These are phyloP conservation scores for Roridomyces roridus DNA, from an alignment of 768 basidiomycete genomes.

Conservation along the genomic window DNA sequence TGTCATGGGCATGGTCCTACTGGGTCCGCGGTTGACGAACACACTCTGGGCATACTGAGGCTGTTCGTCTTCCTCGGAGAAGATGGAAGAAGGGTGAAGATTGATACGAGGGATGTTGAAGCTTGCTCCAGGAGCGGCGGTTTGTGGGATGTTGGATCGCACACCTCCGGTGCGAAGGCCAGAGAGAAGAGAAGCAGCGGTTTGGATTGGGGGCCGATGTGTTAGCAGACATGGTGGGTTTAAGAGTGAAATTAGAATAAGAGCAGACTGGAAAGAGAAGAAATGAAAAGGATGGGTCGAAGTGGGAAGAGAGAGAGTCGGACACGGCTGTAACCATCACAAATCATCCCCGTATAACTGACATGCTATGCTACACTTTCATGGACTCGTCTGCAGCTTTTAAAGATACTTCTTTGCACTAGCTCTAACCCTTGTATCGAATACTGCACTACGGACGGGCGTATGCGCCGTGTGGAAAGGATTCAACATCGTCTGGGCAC, in stretches of 20 bases:
- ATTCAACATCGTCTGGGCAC: constrained; percentile 78
- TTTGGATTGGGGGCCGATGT: constrained; percentile 43
- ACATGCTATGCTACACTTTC: too few species aligned
- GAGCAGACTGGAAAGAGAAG: neutral
- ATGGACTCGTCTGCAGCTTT: too few species aligned
- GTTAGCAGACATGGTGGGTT: constrained; percentile 25
- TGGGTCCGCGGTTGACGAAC: constrained; percentile 48
- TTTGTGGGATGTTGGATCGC: constrained; percentile 70
- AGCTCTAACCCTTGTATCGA: constrained; percentile 84
- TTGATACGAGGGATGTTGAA: constrained; percentile 70
- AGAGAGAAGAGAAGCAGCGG: constrained; percentile 84
- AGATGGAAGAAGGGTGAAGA: constrained; percentile 48
- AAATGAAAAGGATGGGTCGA: neutral
- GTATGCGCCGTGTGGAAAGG: constrained; percentile 97
- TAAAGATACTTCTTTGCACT: constrained; percentile 86
- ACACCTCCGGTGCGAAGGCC: constrained; percentile 92
- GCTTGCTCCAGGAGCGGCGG: constrained; percentile 60
- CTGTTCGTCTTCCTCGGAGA: constrained; percentile 51
- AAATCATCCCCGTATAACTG: too few species aligned
- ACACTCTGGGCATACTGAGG: constrained; percentile 63
- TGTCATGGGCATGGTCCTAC: constrained; percentile 58
- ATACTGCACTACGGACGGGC: constrained; percentile 76
- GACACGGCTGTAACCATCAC: neutral
- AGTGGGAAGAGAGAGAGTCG: neutral
- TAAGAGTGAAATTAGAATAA: constrained; percentile 17